Conservation (phyloP, 345 rosid species). For the Dipteronia dyeriana region DNA sequence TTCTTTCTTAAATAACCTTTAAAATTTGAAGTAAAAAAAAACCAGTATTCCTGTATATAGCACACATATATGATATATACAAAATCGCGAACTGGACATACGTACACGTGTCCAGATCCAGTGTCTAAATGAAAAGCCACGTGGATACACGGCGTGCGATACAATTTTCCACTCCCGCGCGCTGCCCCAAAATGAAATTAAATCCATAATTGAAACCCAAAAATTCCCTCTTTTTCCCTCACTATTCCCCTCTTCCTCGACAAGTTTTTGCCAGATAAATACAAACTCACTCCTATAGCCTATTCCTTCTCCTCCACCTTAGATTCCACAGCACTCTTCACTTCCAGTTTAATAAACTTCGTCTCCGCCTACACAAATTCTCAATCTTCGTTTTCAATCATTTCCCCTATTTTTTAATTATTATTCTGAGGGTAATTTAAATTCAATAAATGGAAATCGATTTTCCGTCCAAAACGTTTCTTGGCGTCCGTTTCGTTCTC, state of each 20-base stretch:
- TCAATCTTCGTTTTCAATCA: neutral
- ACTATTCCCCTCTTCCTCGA: conserved; percentile 32
- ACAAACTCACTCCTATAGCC: neutral
- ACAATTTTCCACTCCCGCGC: conserved; percentile 38
- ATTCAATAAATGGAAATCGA: conserved; percentile 38
- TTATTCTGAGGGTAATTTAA: conserved; percentile 5
- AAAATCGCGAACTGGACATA: neutral
- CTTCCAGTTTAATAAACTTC: neutral
- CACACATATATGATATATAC: no score
- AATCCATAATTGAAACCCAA: conserved; percentile 11
- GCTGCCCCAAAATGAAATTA: conserved; percentile 27
- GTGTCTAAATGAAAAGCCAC: neutral
- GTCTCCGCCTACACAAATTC: neutral
- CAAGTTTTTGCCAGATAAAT: conserved; percentile 21
- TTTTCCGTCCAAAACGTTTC: conserved; percentile 46
- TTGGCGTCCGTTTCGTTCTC: conserved; percentile 69
- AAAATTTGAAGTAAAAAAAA: no score
- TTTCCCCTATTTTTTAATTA: conserved; percentile 12
- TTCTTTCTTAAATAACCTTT: no score
- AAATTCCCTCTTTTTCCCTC: conserved; percentile 12
- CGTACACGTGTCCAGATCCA: neutral
- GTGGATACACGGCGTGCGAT: conserved; percentile 22
- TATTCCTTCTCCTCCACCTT: conserved; percentile 8
- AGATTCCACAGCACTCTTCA: neutral
- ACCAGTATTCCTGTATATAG: no score